phyloP scores from a whole-genome alignment of 768 basidiomycete genomes.

The Pisolithus microcarpus region DNA sequence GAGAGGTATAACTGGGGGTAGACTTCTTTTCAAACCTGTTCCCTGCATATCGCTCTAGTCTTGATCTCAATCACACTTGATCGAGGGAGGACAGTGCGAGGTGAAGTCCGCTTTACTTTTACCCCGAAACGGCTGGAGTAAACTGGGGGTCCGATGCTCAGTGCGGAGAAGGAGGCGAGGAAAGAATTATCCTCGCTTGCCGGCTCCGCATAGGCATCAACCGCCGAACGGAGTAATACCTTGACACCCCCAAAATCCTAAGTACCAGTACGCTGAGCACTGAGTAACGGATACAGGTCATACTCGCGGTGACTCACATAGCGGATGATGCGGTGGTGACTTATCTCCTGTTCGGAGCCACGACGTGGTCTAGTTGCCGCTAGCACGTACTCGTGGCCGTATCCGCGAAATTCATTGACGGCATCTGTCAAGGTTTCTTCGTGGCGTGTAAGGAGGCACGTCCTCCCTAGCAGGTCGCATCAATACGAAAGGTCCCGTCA shows the following conservation, averaged over 20 bases:
- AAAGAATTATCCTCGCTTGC: constrained; percentile 18
- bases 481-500: constrained; percentile 57
- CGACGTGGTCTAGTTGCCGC: constrained; percentile 42
- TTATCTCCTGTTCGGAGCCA: constrained; percentile 45
- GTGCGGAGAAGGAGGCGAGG: constrained; percentile 19
- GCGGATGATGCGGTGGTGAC: constrained; percentile 55
- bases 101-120: constrained; percentile 17
- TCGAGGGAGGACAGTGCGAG: constrained; percentile 29
- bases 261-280: not conserved
- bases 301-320: constrained; percentile 40
- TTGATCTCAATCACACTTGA: constrained; percentile 29
- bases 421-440: constrained; percentile 33
- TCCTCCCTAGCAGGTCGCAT: constrained; percentile 54
- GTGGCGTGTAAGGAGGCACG: constrained; percentile 51
- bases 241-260: constrained; percentile 55
- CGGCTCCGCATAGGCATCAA: constrained; percentile 34
- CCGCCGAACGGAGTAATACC: constrained; percentile 54
- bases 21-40: constrained; percentile 49
- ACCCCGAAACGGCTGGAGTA: constrained; percentile 3
- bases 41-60: constrained; percentile 22
- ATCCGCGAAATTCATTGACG: constrained; percentile 32
- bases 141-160: constrained; percentile 12
- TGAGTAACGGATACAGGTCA: not conserved
- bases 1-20: constrained; percentile 68
- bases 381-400: constrained; percentile 57